Percentiles rank a stretch among this genome's conserved stretches.
Conservation (phyloP, 805 yeast genomes). For the Pichia cabralensis region DNA sequence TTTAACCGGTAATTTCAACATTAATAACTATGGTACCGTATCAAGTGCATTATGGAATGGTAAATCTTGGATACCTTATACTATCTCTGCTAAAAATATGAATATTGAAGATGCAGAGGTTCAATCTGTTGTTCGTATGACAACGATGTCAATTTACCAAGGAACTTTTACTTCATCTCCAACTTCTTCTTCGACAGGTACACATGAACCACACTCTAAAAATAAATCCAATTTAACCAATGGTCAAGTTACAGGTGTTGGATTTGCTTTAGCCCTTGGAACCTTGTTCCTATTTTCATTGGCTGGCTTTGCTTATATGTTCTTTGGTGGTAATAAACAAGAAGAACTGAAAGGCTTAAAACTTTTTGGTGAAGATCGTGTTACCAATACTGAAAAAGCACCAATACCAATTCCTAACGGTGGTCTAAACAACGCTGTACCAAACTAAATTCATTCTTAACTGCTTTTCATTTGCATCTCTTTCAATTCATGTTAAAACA, state of each 20-base stretch:
- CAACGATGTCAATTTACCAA: conserved; percentile 26
- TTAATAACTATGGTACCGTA: conserved; percentile 43
- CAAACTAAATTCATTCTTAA: too few relatives aligned
- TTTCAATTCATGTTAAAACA: too few relatives aligned
- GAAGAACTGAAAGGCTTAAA: conserved; percentile 35
- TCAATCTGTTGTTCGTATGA: conserved; percentile 27
- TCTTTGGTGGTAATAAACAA: conserved; percentile 24
- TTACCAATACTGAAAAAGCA: conserved; percentile 38
- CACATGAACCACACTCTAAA: conserved; percentile 4
- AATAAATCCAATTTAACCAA: conserved; percentile 26
- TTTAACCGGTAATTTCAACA: conserved; percentile 46
- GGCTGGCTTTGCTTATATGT: conserved; percentile 29
- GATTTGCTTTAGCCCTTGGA: conserved; percentile 57
- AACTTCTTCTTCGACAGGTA: conserved; percentile 10
- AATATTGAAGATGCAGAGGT: conserved; percentile 17
- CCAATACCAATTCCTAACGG: conserved; percentile 49
- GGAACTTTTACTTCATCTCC: conserved; percentile 22
- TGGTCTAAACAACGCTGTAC: too few relatives aligned
- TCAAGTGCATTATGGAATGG: conserved; percentile 63
- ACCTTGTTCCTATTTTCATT: conserved; percentile 31
- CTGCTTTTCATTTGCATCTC: too few relatives aligned
- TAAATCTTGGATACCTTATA: conserved; percentile 52
- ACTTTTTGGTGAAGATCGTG: conserved; percentile 43
- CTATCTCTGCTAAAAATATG: conserved; percentile 32
- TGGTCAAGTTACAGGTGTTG: conserved; percentile 62